Conservation (phyloP, 2,329 filamentous ascomycete species). For the Trichoderma sp. region DNA sequence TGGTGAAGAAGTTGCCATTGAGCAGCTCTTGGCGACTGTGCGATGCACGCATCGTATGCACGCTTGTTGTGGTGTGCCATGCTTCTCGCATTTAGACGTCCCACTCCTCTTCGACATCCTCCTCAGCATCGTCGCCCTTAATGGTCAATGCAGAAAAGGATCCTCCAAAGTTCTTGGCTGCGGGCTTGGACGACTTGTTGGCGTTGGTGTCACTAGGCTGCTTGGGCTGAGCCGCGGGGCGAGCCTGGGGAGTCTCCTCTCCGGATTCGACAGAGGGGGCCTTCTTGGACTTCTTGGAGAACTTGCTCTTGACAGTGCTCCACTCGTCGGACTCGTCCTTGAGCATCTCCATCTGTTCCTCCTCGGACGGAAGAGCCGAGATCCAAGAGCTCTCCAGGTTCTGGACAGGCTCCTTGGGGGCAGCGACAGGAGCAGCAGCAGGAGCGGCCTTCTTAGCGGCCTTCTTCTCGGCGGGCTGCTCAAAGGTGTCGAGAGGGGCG, state of each 20-base stretch:
- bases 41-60: slow-evolving; percentile 2
- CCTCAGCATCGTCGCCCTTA: slow-evolving; percentile 46
- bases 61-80: not conserved
- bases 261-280: slow-evolving; percentile 41
- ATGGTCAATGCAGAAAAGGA: slow-evolving; percentile 55
- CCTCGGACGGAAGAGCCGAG: slow-evolving; percentile 59
- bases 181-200: slow-evolving; percentile 39
- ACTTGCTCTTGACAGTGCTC: slow-evolving; percentile 59
- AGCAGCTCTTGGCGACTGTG: slow-evolving; percentile 17
- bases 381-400: slow-evolving; percentile 49
- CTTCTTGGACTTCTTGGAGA: slow-evolving; percentile 49
- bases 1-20: not conserved
- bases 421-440: slow-evolving; percentile 35
- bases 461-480: slow-evolving; percentile 39
- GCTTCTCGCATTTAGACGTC: slow-evolving; percentile 46
- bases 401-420: slow-evolving; percentile 40
- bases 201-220: slow-evolving; percentile 35
- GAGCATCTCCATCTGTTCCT: slow-evolving; percentile 63
- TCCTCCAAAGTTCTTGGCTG: slow-evolving; percentile 45
- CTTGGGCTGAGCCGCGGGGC: slow-evolving; percentile 39
- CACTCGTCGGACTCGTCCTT: slow-evolving; percentile 57
- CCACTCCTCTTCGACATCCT: slow-evolving; percentile 54
- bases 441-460: slow-evolving; percentile 32
- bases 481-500: slow-evolving; percentile 62
- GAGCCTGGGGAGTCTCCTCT: slow-evolving; percentile 39